Evolutionary conservation across 108 stramenopile genomes (phyloP).

Genomic region (Conticribra weissflogii): DNA sequence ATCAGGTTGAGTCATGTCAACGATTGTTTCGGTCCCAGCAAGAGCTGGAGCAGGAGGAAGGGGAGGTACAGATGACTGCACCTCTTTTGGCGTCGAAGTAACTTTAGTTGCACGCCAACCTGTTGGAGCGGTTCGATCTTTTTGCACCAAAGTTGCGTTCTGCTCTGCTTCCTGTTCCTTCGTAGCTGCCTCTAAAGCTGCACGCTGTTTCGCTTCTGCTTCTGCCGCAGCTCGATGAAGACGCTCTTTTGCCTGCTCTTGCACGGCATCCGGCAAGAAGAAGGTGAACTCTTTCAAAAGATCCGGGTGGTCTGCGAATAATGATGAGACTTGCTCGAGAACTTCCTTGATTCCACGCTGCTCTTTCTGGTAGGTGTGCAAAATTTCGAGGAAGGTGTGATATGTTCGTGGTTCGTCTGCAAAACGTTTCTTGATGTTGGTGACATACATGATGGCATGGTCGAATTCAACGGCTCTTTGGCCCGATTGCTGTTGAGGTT

Average conservation of each 20-base stretch:
- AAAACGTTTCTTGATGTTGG: constrained; percentile 93
- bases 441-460: constrained; percentile 94
- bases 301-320: constrained; percentile 94
- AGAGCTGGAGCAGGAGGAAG: constrained; percentile 18
- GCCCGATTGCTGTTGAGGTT: constrained; percentile 23
- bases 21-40: constrained; percentile 46
- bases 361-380: constrained; percentile 94
- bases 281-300: constrained; percentile 92
- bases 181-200: constrained; percentile 53
- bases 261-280: constrained; percentile 93
- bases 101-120: constrained; percentile 38
- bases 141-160: constrained; percentile 27
- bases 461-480: constrained; percentile 76
- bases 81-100: neutral
- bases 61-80: neutral
- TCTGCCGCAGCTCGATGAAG: constrained; percentile 86
- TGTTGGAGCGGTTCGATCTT: constrained; percentile 34
- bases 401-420: constrained; percentile 86
- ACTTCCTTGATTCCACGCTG: constrained; percentile 95
- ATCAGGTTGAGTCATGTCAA: constrained; percentile 74
- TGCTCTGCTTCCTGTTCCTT: constrained; percentile 40
- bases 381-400: constrained; percentile 89
- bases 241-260: constrained; percentile 91
- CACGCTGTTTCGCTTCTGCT: constrained; percentile 81
- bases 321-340: constrained; percentile 85